Evolutionary conservation across 371 early-diverging fungal genomes (phyloP).

Genomic region (Saksenaea oblongispora): DNA sequence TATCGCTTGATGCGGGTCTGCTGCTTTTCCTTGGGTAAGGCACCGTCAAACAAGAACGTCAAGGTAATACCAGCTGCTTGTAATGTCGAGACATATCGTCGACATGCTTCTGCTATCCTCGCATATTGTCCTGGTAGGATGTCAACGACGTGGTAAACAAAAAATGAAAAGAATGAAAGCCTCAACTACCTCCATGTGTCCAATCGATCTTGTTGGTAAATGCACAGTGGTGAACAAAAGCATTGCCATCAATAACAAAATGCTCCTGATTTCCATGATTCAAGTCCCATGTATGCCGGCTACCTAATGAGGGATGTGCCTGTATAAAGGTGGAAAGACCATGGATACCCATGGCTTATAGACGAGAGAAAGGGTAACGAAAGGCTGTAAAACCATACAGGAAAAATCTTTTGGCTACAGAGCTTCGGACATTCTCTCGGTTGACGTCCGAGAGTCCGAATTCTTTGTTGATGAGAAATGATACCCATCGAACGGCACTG

Average conservation of each 20-base stretch:
- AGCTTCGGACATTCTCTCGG: too few species aligned
- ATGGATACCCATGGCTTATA: conserved; percentile 35
- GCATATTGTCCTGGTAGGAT: conserved; percentile 40
- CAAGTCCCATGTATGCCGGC: conserved; percentile 13
- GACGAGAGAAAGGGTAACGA: not conserved
- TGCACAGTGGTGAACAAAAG: conserved; percentile 59
- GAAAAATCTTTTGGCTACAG: not conserved
- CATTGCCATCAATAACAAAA: conserved; percentile 63
- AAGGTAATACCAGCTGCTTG: conserved; percentile 38
- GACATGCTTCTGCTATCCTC: conserved; percentile 31
- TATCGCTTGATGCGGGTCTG: conserved; percentile 53
- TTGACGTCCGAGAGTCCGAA: too few species aligned
- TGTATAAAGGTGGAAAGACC: conserved; percentile 40
- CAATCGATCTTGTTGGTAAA: conserved; percentile 45
- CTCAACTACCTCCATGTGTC: conserved; percentile 49
- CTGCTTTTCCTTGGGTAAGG: conserved; percentile 52
- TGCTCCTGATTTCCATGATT: conserved; percentile 14
- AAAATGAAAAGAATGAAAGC: not conserved
- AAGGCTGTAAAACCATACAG: too few species aligned
- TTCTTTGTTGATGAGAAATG: too few species aligned
- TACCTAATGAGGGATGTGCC: conserved; percentile 22
- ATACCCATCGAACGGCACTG: too few species aligned
- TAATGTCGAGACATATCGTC: conserved; percentile 28
- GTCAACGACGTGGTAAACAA: not conserved
- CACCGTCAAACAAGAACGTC: conserved; percentile 59